A percentile compares a stretch with the other conserved stretches of the same genome.
Conservation (phyloP, 129 eudicot species). For the Arctium lappa region DNA sequence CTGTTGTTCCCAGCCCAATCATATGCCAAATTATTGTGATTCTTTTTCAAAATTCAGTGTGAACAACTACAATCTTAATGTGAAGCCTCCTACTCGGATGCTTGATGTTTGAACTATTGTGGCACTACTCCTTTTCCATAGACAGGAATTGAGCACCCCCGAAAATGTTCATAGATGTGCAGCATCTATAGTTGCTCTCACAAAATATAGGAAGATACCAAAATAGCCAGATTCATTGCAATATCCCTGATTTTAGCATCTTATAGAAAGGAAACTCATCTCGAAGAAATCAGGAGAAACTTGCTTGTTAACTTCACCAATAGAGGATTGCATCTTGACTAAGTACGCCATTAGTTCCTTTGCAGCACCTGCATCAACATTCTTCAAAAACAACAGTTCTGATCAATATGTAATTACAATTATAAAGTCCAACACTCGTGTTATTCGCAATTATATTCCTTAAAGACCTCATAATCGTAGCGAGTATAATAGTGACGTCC, state of each 20-base stretch:
- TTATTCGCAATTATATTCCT: not conserved
- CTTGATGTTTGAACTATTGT: too few relatives aligned
- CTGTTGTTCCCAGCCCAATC: too few relatives aligned
- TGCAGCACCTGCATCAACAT: slow-evolving; percentile 72
- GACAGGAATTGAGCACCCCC: too few relatives aligned
- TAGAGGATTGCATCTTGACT: slow-evolving; percentile 60
- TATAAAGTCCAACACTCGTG: not conserved
- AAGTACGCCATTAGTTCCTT: slow-evolving; percentile 69
- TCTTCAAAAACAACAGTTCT: slow-evolving; percentile 30
- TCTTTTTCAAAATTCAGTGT: too few relatives aligned
- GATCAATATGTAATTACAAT: not conserved
- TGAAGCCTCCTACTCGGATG: too few relatives aligned
- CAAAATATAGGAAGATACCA: too few relatives aligned
- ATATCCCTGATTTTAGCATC: not conserved
- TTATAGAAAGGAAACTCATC: not conserved
- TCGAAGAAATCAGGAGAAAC: slow-evolving; percentile 4
- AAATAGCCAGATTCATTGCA: not conserved
- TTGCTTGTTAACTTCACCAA: slow-evolving; percentile 56
- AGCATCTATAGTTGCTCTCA: too few relatives aligned
- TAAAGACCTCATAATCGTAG: slow-evolving; percentile 79
- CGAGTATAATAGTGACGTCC: slow-evolving; percentile 94
- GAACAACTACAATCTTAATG: too few relatives aligned
- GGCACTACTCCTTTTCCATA: too few relatives aligned
- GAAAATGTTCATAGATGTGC: too few relatives aligned
- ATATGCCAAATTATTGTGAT: too few relatives aligned